Percentiles rank a stretch among this genome's conserved stretches.
These are phyloP conservation scores for Tetrahymena elliotti DNA, from an alignment of 73 alveolate species.

Conservation along the genomic window DNA sequence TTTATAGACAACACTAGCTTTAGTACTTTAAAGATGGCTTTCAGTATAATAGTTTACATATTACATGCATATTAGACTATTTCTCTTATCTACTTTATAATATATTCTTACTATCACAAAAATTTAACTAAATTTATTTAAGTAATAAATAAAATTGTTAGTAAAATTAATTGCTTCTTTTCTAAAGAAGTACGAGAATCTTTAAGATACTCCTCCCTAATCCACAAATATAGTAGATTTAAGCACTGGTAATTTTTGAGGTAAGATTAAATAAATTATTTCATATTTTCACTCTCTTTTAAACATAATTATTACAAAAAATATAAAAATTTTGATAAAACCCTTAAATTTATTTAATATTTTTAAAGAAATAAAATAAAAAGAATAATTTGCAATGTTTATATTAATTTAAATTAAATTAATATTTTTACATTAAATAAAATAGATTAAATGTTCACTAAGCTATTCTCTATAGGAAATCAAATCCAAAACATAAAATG, in stretches of 20 bases:
- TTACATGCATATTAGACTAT: background rate
- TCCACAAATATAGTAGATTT: background rate
- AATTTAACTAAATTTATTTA: background rate
- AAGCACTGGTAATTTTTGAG: background rate
- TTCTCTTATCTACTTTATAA: background rate
- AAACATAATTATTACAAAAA: too few species aligned
- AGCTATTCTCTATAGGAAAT: background rate
- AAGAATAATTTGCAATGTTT: too few species aligned
- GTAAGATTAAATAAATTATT: background rate
- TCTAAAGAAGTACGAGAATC: background rate
- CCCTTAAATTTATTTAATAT: too few species aligned
- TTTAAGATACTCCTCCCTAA: background rate
- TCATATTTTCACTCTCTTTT: too few species aligned
- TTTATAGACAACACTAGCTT: background rate
- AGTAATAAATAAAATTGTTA: background rate
- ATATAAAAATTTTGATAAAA: too few species aligned
- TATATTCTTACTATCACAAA: background rate
- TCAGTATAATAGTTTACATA: background rate
- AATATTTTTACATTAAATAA: background rate
- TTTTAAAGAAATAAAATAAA: too few species aligned
- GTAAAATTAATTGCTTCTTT: background rate
- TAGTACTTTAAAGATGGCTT: background rate
- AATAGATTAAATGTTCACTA: background rate
- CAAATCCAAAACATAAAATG: background rate
- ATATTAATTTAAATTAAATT: too few species aligned